A percentile compares a stretch with the other conserved stretches of the same genome.
Evolutionary conservation across 1,139 yeast species (phyloP).

Genomic region (Pichia sp.): DNA sequence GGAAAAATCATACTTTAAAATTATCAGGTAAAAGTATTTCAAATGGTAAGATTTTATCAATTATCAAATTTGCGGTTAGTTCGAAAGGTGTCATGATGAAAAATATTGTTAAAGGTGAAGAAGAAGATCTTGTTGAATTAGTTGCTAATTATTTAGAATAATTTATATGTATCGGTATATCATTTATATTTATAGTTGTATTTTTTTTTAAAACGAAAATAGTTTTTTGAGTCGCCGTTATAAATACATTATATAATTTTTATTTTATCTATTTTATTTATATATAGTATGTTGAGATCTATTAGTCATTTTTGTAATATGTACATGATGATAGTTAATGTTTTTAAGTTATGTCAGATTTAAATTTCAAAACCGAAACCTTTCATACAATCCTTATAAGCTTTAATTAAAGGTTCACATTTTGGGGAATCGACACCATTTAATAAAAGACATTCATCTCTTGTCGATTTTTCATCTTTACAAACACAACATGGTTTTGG

Average conservation of each 20-base stretch:
- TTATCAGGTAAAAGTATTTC: slow-evolving; percentile 74
- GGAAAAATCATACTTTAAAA: slow-evolving; percentile 60
- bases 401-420: slow-evolving; percentile 62
- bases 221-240: not conserved
- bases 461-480: slow-evolving; percentile 67
- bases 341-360: slow-evolving; percentile 6
- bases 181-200: not conserved
- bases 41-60: slow-evolving; percentile 65
- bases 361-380: slow-evolving; percentile 70
- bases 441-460: slow-evolving; percentile 82
- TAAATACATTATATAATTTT: not conserved
- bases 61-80: slow-evolving; percentile 66
- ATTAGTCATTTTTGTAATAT: not conserved
- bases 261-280: not conserved
- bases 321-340: not conserved
- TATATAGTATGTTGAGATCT: no score
- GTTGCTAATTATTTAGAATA: slow-evolving; percentile 39
- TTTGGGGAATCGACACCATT: slow-evolving; percentile 82
- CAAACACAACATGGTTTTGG: slow-evolving; percentile 98
- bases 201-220: not conserved
- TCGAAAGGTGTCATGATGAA: slow-evolving; percentile 75
- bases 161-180: not conserved
- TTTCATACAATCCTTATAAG: slow-evolving; percentile 85
- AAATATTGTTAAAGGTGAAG: slow-evolving; percentile 64
- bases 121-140: slow-evolving; percentile 40